Conservation (phyloP, 2,329 filamentous ascomycete species). For the Ophiocordyceps unilateralis region DNA sequence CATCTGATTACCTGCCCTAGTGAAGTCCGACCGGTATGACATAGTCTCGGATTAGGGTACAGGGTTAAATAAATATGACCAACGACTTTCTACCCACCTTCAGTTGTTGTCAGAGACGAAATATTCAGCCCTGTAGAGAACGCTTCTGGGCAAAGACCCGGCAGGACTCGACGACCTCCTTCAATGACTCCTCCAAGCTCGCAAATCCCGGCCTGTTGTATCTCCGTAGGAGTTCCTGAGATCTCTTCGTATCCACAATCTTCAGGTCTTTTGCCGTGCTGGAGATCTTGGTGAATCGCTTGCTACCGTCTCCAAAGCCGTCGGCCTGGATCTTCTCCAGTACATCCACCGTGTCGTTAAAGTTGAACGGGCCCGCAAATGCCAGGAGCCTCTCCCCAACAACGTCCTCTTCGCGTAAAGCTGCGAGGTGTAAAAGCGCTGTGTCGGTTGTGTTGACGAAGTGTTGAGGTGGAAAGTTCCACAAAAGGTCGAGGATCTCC, state of each 20-base stretch:
- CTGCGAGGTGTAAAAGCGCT: conserved; percentile 10
- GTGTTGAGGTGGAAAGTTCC: conserved; percentile 1
- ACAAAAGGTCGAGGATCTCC: background rate
- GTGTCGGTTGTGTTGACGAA: conserved; percentile 9
- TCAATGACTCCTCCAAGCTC: background rate
- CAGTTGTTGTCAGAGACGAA: too few species aligned
- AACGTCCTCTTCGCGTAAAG: conserved; percentile 8
- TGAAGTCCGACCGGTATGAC: too few species aligned
- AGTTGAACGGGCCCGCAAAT: conserved; percentile 7
- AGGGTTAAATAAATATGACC: too few species aligned
- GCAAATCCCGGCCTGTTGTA: conserved; percentile 1
- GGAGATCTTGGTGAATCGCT: background rate
- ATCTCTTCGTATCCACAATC: background rate
- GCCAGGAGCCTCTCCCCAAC: conserved; percentile 9
- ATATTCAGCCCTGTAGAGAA: too few species aligned
- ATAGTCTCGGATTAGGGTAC: too few species aligned
- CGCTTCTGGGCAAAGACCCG: background rate
- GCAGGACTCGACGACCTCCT: background rate
- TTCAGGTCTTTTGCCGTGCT: background rate
- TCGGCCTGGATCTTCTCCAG: background rate
- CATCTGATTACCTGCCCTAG: background rate
- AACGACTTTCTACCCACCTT: too few species aligned
- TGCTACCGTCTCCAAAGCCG: background rate
- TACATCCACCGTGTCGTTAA: conserved; percentile 1
- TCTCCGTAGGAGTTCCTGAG: background rate